phyloP scores from a whole-genome alignment of 768 basidiomycete species.

The Termitomyces bulborhizus region DNA sequence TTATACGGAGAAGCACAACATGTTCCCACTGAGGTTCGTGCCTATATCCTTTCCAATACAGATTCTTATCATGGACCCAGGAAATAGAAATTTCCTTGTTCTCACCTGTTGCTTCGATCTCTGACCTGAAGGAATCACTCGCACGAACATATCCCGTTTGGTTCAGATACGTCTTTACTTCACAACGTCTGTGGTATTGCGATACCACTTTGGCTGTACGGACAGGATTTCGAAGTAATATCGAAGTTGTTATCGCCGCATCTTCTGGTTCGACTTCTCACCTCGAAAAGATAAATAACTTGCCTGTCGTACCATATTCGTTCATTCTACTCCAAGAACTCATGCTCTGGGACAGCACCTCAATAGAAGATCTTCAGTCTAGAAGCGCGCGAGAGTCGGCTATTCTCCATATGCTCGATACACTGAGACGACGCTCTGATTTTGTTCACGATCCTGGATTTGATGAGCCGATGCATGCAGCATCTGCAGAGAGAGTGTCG shows the following conservation, averaged over 20 bases:
- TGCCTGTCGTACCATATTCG: constrained; percentile 10
- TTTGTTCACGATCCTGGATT: constrained; percentile 5
- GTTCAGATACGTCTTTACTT: background rate
- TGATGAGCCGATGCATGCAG: constrained; percentile 6
- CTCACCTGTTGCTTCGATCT: background rate
- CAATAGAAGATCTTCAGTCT: background rate
- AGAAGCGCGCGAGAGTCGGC: background rate
- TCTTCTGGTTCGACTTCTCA: background rate
- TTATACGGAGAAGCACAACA: background rate
- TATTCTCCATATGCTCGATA: constrained; percentile 7
- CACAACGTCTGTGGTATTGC: background rate
- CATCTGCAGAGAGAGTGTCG: background rate
- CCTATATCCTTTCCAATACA: background rate
- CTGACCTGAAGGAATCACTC: constrained; percentile 4
- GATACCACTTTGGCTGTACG: background rate
- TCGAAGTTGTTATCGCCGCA: constrained; percentile 2
- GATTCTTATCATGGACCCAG: background rate
- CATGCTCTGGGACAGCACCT: constrained; percentile 8
- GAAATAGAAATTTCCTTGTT: background rate
- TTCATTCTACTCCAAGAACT: constrained; percentile 11
- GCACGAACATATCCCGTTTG: background rate
- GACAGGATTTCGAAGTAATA: background rate
- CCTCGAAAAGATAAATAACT: background rate
- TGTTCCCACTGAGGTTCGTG: background rate
- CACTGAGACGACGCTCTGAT: background rate